phyloP scores from a whole-genome alignment of 768 basidiomycete species.

The Amanita rimosa region DNA sequence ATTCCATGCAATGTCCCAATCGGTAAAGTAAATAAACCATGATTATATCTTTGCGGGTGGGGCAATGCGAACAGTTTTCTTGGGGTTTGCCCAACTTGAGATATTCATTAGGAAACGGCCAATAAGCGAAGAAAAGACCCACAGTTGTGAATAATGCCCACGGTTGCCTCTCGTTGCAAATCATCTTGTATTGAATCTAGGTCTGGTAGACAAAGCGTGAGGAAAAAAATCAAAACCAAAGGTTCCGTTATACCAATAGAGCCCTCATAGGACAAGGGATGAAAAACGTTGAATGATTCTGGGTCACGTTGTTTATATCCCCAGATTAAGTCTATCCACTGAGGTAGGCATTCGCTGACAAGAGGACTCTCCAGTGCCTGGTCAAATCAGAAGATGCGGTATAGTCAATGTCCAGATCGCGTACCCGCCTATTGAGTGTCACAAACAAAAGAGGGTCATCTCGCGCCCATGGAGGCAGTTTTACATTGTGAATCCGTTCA shows the following conservation, averaged over 20 bases:
- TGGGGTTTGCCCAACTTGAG: slow-evolving; percentile 82
- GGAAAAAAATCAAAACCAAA: not conserved
- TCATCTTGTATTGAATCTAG: slow-evolving; percentile 80
- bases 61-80: slow-evolving; percentile 68
- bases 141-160: slow-evolving; percentile 96
- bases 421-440: slow-evolving; percentile 60
- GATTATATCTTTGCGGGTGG: slow-evolving; percentile 67
- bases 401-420: slow-evolving; percentile 7
- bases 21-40: slow-evolving; percentile 66
- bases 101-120: not conserved
- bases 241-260: slow-evolving; percentile 46
- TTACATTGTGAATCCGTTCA: slow-evolving; percentile 79
- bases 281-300: slow-evolving; percentile 74
- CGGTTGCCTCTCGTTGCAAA: slow-evolving; percentile 82
- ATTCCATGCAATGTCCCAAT: slow-evolving; percentile 63
- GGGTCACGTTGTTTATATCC: slow-evolving; percentile 76
- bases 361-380: slow-evolving; percentile 83
- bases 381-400: not conserved
- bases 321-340: slow-evolving; percentile 96
- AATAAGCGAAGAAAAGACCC: slow-evolving; percentile 13
- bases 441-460: slow-evolving; percentile 78
- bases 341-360: slow-evolving; percentile 73
- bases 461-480: slow-evolving; percentile 85
- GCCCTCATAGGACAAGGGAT: slow-evolving; percentile 89
- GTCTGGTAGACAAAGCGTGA: slow-evolving; percentile 31